Evolutionary conservation across 495 filamentous ascomycete species (phyloP).

Genomic region (Venustampulla echinocandica): DNA sequence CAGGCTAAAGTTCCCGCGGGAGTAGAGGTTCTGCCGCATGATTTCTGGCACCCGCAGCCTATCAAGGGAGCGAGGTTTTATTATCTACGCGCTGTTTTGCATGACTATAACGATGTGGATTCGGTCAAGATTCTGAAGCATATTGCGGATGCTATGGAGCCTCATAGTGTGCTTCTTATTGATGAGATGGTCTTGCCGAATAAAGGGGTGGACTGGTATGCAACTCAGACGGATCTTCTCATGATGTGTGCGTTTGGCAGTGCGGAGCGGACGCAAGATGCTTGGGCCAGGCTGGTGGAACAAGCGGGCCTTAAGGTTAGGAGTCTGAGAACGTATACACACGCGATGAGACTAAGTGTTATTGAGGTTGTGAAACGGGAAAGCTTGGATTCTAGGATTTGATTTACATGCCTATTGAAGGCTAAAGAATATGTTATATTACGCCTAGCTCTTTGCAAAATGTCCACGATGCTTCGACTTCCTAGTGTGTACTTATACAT

Average conservation of each 20-base stretch:
- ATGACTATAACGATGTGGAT: constrained; percentile 20
- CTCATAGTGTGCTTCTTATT: constrained; percentile 30
- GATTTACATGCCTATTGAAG: neutral
- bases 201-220: constrained; percentile 25
- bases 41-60: neutral
- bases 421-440: neutral
- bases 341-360: neutral
- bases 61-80: constrained; percentile 26
- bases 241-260: constrained; percentile 31
- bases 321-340: constrained; percentile 24
- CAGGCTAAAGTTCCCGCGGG: neutral
- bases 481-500: neutral
- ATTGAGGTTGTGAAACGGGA: neutral
- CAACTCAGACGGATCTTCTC: constrained; percentile 27
- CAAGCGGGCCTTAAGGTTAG: neutral
- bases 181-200: constrained; percentile 36
- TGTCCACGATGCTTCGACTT: neutral
- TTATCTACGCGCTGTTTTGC: constrained; percentile 26
- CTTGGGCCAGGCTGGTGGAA: neutral
- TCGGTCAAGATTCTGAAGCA: constrained; percentile 18
- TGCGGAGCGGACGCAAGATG: constrained; percentile 1
- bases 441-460: neutral
- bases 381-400: neutral
- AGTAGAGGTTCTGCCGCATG: neutral
- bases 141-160: constrained; percentile 26